Conservation (phyloP, 2,329 filamentous ascomycete genomes). For the Fusarium subtropicale region DNA sequence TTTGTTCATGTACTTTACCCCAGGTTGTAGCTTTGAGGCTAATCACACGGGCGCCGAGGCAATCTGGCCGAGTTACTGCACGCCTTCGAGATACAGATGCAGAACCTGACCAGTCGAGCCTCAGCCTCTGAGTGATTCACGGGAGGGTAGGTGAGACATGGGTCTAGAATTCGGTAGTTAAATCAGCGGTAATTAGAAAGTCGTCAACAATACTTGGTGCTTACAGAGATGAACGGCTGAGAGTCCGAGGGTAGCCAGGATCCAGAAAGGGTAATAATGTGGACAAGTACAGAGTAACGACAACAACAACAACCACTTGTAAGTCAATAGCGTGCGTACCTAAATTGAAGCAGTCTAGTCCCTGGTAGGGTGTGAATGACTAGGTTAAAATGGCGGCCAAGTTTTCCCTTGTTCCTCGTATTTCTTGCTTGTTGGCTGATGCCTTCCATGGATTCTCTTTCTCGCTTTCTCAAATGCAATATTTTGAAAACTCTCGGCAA, state of each 20-base stretch:
- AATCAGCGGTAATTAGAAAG: slow-evolving; percentile 29
- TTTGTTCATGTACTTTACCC: slow-evolving; percentile 17
- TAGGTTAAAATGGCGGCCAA: slow-evolving; percentile 18
- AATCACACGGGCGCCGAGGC: slow-evolving; percentile 20
- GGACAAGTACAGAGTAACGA: slow-evolving; percentile 13
- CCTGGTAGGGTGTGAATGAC: slow-evolving; percentile 21
- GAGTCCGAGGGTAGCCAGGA: slow-evolving; percentile 24
- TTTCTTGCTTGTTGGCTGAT: slow-evolving; percentile 25
- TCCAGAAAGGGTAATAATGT: slow-evolving; percentile 23
- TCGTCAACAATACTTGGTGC: slow-evolving; percentile 37
- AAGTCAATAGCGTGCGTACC: slow-evolving; percentile 18
- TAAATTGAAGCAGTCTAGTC: slow-evolving; percentile 25
- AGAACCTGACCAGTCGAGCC: slow-evolving; percentile 9
- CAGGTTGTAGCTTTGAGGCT: slow-evolving; percentile 23
- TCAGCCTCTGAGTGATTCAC: slow-evolving; percentile 20
- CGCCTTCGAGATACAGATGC: slow-evolving; percentile 1
- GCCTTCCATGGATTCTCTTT: slow-evolving; percentile 18
- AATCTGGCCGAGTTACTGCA: slow-evolving; percentile 25
- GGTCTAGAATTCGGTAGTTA: slow-evolving; percentile 34
- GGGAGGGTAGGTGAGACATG: slow-evolving; percentile 28
- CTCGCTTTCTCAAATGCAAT: slow-evolving; percentile 30
- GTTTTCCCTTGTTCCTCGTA: slow-evolving; percentile 34
- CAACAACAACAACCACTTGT: slow-evolving; percentile 12
- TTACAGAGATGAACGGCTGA: slow-evolving; percentile 27
- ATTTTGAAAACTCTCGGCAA: slow-evolving; percentile 10